Evolutionary conservation across 306 rosid genomes (phyloP).

Genomic region (Castanopsis chinensis): DNA sequence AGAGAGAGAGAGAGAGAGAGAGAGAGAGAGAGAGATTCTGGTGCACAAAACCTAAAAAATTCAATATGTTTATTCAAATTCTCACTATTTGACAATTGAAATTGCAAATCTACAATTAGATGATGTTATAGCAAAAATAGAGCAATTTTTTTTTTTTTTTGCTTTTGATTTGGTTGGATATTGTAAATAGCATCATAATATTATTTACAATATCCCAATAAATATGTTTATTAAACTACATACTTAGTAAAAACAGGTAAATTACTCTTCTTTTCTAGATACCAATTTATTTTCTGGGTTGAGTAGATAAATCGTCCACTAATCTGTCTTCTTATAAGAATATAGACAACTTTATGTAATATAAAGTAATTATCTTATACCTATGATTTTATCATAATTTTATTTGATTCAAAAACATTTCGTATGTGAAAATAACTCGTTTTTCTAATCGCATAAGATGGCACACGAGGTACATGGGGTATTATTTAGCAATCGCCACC

Average conservation of each 20-base stretch:
- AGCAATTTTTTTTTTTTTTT: neutral
- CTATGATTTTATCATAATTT: neutral
- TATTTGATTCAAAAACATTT: neutral
- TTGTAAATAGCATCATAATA: neutral
- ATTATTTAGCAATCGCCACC: slow-evolving; percentile 46
- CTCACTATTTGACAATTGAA: neutral
- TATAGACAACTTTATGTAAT: neutral
- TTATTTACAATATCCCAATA: neutral
- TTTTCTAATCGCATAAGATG: slow-evolving; percentile 54
- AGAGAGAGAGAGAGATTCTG: neutral
- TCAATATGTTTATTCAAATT: neutral
- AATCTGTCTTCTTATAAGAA: neutral
- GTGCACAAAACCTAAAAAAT: neutral
- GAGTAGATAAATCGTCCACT: neutral
- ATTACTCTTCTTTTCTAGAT: neutral
- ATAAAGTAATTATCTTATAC: neutral
- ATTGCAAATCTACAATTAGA: neutral
- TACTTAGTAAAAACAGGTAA: neutral
- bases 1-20: neutral
- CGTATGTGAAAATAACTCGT: slow-evolving; percentile 12
- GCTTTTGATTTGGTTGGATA: neutral
- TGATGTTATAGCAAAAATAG: neutral
- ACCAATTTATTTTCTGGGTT: neutral
- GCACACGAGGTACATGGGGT: slow-evolving; percentile 55
- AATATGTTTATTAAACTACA: neutral